Evolutionary conservation across 2,329 filamentous ascomycete genomes (phyloP), one percentile per base, ranked within the genome.

Genomic region (Colletotrichum sp.): DNA sequence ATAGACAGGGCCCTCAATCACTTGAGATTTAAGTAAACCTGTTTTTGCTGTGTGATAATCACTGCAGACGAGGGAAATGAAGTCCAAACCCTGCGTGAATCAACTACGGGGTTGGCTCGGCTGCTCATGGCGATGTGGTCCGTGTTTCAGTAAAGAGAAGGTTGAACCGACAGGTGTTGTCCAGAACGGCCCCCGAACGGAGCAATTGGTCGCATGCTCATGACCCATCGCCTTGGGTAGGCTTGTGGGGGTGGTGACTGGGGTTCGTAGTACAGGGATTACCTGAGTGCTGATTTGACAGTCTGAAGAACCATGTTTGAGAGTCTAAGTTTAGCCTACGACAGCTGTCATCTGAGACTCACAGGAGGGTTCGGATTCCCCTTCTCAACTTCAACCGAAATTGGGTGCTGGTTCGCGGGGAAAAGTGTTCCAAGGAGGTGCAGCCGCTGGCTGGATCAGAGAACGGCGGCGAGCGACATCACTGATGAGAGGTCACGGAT

Each of bases 311-410:
- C 32, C 18, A 44, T 34, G 73, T 76, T 73, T 76, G 36, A 73
- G 64, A 76, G 30, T 76, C 73, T 73, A 76, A 59, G 62, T 75
- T 75, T 75, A 75, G 69, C 62, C 39, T 36, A 44, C 32, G 39
- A 75, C 69, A 72, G 34, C 73, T 76, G 70, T 12, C 73, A 76
- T 73, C 64, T 68, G 73, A 76, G 73, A 72, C 69, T 68, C n/a
- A 32, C 55, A 67, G 36, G 24, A 60, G 30, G 44, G 16, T 12
- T 44, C 34, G 60, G 15, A 30, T 18, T 36, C 10, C 5, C 44
- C 72, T 63, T n/a, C 10, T 49, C 18, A 24, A 52, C 7, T 21
- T 55, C 57, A 65, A 28, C 73, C 64, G 64, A 73, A 49, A 68
- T 32, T 68, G 24, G 49, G 39, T 44, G 15, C 28, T 21, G 39